phyloP scores from a whole-genome alignment of 2,329 filamentous ascomycete genomes.

The Botrytis porri region DNA sequence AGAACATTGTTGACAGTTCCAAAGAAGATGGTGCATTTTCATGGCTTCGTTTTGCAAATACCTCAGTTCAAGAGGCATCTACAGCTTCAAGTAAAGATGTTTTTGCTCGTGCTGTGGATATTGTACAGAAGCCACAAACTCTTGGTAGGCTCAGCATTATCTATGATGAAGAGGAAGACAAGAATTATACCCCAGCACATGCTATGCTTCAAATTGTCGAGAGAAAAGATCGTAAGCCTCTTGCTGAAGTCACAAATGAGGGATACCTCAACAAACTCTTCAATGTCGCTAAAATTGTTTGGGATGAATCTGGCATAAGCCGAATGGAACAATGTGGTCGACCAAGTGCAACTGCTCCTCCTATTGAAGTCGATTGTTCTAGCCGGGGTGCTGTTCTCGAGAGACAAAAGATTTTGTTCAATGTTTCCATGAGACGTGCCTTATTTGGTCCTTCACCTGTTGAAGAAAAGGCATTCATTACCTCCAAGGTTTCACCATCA shows the following conservation, averaged over 20 bases:
- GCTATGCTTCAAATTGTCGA: constrained; percentile 78
- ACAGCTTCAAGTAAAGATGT: constrained; percentile 65
- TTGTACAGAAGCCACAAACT: constrained; percentile 53
- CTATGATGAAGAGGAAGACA: constrained; percentile 65
- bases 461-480: constrained; percentile 73
- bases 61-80: constrained; percentile 70
- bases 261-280: constrained; percentile 73
- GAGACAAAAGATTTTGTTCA: constrained; percentile 75
- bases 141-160: constrained; percentile 64
- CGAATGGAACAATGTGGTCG: constrained; percentile 78
- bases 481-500: constrained; percentile 64
- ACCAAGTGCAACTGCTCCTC: constrained; percentile 78
- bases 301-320: constrained; percentile 67
- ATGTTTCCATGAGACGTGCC: constrained; percentile 66
- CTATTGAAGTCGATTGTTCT: constrained; percentile 75
- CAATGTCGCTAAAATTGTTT: constrained; percentile 69
- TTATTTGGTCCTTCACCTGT: constrained; percentile 64
- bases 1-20: constrained; percentile 67
- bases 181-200: constrained; percentile 67
- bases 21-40: constrained; percentile 69
- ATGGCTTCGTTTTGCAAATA: constrained; percentile 83
- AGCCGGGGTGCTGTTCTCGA: constrained; percentile 64
- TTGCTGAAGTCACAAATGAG: constrained; percentile 68
- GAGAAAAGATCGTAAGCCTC: constrained; percentile 61
- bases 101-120: constrained; percentile 69